Base-by-base conservation (phyloP, 2,329 filamentous ascomycete genomes). In the Alternaria brassicae region DNA sequence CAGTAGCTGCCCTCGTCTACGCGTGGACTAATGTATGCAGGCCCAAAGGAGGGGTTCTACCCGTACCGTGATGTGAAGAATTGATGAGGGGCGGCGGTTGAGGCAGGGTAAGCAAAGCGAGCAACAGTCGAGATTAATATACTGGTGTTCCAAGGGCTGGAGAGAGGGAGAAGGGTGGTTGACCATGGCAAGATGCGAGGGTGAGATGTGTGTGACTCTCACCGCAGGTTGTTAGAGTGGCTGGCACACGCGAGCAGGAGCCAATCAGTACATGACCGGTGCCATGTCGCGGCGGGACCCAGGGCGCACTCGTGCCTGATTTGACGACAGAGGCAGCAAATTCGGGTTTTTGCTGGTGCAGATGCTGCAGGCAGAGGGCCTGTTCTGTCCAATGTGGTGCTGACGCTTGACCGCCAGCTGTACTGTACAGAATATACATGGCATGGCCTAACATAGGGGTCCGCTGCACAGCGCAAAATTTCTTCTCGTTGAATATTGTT, bases 341-440 rank as follows among this genome's bases (percentile, higher is more conserved):
- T 66, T 62, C 67, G 60, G 60, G 57, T 49, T 60, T 61, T 42
- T 62, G 52, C 40, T 61, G 67, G 60, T 66, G 67, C 58, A 56
- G 52, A 53, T 50, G 58, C 48, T 68, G 68, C 68, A 71, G 61
- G 65, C 54, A 56, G 34, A 52, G 41, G 44, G 49, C 19, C 50
- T 58, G 48, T 58, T 27, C 23, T 27, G 55, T 50, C 56, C 56
- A 58, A 58, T 58, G 56, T 45, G 28, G 41, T 28, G 37, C 37
- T 55, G 30, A 42, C 56, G 56, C 62, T 66, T 73, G 72, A 74
- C 72, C 72, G 72, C 72, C 70, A 72, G 60, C 65, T 53, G 42
- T 47, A n/a, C 65, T 53, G 42, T 47, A n/a, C 15, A 36, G n/a
- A 34, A 56, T 51, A 50, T 57, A 57, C 53, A 51, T 49, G 41